Conservation (phyloP, 371 early-diverging fungal genomes). For the Syncephalastrum sp. region DNA sequence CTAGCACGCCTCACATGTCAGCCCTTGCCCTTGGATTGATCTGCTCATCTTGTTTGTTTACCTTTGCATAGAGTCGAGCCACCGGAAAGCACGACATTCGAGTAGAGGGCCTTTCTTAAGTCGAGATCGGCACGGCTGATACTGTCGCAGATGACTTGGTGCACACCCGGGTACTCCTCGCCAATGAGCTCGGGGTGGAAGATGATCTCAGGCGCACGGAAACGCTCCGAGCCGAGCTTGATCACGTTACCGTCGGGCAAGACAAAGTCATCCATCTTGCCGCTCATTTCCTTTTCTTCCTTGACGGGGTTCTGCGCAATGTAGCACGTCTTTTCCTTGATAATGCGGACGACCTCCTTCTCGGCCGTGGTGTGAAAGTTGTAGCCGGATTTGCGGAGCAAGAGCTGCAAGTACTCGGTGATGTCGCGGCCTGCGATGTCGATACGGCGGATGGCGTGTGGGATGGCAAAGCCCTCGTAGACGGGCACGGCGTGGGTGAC, state of each 20-base stretch:
- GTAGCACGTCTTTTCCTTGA: constrained; percentile 96
- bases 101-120: constrained; percentile 82
- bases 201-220: constrained; percentile 82
- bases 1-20: background rate
- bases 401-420: constrained; percentile 83
- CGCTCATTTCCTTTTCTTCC: constrained; percentile 83
- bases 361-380: constrained; percentile 90
- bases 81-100: constrained; percentile 91
- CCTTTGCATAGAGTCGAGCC: constrained; percentile 81
- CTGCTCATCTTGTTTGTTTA: background rate
- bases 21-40: constrained; percentile 18
- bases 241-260: constrained; percentile 93
- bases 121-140: constrained; percentile 92
- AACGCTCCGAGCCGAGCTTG: constrained; percentile 85
- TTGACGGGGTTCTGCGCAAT: constrained; percentile 85
- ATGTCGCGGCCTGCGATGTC: constrained; percentile 95
- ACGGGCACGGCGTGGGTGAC: constrained; percentile 95
- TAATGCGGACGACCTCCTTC: constrained; percentile 88
- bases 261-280: constrained; percentile 74
- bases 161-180: constrained; percentile 86
- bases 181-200: constrained; percentile 93
- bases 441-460: constrained; percentile 88
- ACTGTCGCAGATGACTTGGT: constrained; percentile 86
- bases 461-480: constrained; percentile 95
- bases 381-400: constrained; percentile 87